Base-by-base conservation (phyloP, 78 protist species). In the Dictyostelium firmibasis region DNA sequence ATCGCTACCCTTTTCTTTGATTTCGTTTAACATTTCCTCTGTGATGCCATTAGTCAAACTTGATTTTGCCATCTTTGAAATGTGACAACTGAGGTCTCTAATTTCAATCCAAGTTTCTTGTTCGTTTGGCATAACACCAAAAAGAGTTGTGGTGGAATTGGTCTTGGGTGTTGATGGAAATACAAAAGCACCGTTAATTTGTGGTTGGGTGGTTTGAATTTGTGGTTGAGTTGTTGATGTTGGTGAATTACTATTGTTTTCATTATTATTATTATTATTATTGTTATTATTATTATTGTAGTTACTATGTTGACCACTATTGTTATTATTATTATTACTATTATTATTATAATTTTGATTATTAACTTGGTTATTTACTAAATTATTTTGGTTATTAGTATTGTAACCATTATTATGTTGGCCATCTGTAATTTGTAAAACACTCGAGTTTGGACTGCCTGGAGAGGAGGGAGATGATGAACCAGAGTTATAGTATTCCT, bases 31-130 rank as follows among this genome's bases (percentile, higher is more conserved):
- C 31, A 81, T 89, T 10, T 81, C 94, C 33, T 89, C 94, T 11
- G 94, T 89, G 44, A 89, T 89, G 47, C 94, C 94, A 43, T 89
- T 89, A 25, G 94, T 81, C 20, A 89, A 31, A 81, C 94, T 69
- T 18, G 94, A 81, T 47, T 89, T 89, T 11, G 94, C 94, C 85
- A 89, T 89, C 41, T 89, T 89, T 41, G 94, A 89, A 36, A 89
- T 89, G 14, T 31, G 41, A 81, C 86, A 89, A 69, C 86, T 81
- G 6, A 89, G 38, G 57, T 89, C 94, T 89, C 94, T 89, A 31
- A 89, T 89, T 31, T 89, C 94, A 16, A 89, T 89, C 94, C 94
- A 89, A 29, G 94, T 89, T n/a, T 89, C 94, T 43, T 89, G 94
- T 81, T 89, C 94, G 23, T 89, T 89, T 78, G 94, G 94, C 94